A percentile compares a stretch with the other conserved stretches of the same genome.
phyloP scores from a whole-genome alignment of 179 eudicot species.

The Silene noctiflora region DNA sequence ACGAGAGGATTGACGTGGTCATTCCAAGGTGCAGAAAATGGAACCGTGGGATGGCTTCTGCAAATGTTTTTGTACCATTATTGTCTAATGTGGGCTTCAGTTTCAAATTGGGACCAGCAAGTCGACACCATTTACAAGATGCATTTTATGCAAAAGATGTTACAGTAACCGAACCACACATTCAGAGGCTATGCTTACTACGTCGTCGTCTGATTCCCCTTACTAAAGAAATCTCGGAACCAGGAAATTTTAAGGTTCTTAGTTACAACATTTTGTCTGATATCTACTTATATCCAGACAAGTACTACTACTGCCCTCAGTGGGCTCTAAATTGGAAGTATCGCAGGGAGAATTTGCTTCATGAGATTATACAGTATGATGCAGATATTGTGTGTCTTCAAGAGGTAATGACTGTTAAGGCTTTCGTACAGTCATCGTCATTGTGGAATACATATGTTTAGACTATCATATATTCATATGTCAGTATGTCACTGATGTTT shows the following conservation, averaged over 20 bases:
- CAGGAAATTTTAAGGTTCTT: constrained; percentile 27
- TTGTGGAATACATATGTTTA: constrained; percentile 5
- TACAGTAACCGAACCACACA: constrained; percentile 20
- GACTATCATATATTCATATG: neutral
- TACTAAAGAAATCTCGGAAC: constrained; percentile 8
- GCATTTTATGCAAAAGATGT: constrained; percentile 18
- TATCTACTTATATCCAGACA: constrained; percentile 12
- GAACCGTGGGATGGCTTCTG: constrained; percentile 18
- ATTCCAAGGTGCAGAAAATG: constrained; percentile 22
- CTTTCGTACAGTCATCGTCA: neutral
- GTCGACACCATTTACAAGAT: neutral
- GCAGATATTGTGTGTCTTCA: constrained; percentile 44
- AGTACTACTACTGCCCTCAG: constrained; percentile 32
- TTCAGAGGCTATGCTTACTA: constrained; percentile 21
- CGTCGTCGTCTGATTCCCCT: constrained; percentile 23
- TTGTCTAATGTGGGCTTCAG: constrained; percentile 28
- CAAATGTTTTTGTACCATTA: constrained; percentile 21
- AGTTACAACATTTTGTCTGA: constrained; percentile 35
- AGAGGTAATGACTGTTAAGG: constrained; percentile 26
- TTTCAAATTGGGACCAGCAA: constrained; percentile 26
- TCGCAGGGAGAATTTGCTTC: constrained; percentile 33
- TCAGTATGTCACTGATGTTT: neutral
- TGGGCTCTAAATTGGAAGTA: constrained; percentile 45
- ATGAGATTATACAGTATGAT: constrained; percentile 28
- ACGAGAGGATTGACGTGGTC: constrained; percentile 33